A percentile compares a stretch with the other conserved stretches of the same genome.
Conservation (phyloP, 352 stramenopile genomes). For the Globisporangium mamillatum region DNA sequence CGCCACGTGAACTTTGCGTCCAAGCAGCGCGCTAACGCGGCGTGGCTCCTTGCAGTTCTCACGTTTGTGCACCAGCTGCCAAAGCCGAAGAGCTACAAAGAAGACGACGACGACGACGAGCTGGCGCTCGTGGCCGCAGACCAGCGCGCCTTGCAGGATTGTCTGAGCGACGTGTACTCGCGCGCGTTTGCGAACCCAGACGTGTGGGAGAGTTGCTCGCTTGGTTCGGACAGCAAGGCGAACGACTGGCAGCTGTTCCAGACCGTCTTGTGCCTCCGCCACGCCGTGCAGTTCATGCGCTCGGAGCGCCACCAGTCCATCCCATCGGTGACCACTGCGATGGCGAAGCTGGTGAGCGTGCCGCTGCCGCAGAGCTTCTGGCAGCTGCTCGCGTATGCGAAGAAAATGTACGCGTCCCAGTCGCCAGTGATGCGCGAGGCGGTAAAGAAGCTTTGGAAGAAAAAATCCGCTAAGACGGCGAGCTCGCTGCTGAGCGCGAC, state of each 20-base stretch:
- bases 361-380: slow-evolving; percentile 45
- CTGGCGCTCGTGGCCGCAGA: slow-evolving; percentile 25
- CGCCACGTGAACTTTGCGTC: slow-evolving; percentile 40
- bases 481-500: slow-evolving; percentile 48
- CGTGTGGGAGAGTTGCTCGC: slow-evolving; percentile 5
- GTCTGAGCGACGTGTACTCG: slow-evolving; percentile 48
- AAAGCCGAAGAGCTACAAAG: slow-evolving; percentile 34
- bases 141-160: slow-evolving; percentile 40
- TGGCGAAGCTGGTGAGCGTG: slow-evolving; percentile 39
- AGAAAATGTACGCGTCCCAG: slow-evolving; percentile 25
- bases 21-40: slow-evolving; percentile 26
- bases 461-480: slow-evolving; percentile 34
- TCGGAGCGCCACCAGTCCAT: slow-evolving; percentile 38
- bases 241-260: slow-evolving; percentile 24
- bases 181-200: slow-evolving; percentile 33
- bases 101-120: slow-evolving; percentile 42
- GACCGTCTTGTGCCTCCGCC: slow-evolving; percentile 43
- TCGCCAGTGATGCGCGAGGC: slow-evolving; percentile 21
- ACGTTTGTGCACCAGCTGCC: slow-evolving; percentile 35
- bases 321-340: slow-evolving; percentile 41
- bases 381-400: slow-evolving; percentile 42
- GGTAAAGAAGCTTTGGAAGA: slow-evolving; percentile 32
- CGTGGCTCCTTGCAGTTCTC: slow-evolving; percentile 47
- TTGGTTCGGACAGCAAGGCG: slow-evolving; percentile 18
- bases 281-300: slow-evolving; percentile 58